These are phyloP conservation scores for Labyrinthula sp. DNA, from an alignment of 352 stramenopile species.

Conservation along the genomic window DNA sequence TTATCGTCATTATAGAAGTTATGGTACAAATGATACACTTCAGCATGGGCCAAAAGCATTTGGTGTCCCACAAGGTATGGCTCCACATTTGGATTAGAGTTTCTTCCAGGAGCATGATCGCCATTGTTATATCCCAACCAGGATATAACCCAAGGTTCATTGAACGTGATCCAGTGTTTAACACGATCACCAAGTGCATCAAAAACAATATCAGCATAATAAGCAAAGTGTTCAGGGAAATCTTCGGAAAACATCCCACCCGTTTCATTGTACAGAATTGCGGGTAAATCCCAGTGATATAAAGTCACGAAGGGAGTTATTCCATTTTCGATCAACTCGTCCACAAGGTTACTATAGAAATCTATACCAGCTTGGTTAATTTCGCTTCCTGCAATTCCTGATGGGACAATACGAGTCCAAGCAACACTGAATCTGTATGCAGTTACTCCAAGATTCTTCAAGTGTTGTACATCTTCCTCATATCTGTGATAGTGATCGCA, in stretches of 20 bases:
- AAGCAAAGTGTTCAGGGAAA: slow-evolving; percentile 46
- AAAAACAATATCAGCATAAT: slow-evolving; percentile 70
- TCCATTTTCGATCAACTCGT: slow-evolving; percentile 45
- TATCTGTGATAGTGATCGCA: slow-evolving; percentile 73
- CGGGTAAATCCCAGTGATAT: slow-evolving; percentile 82
- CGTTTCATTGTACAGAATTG: slow-evolving; percentile 53
- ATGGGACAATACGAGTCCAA: slow-evolving; percentile 66
- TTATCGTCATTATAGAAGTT: slow-evolving; percentile 42
- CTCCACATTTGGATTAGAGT: slow-evolving; percentile 33
- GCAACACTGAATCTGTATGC: slow-evolving; percentile 69
- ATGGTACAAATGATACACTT: slow-evolving; percentile 57
- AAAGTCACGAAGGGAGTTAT: slow-evolving; percentile 74
- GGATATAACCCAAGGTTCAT: slow-evolving; percentile 66
- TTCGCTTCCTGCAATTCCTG: slow-evolving; percentile 36
- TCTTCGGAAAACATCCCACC: slow-evolving; percentile 46
- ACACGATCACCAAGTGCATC: slow-evolving; percentile 63
- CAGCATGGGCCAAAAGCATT: slow-evolving; percentile 62
- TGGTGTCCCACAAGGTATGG: slow-evolving; percentile 62
- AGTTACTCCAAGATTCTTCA: slow-evolving; percentile 62
- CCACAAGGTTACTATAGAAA: slow-evolving; percentile 74
- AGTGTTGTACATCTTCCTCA: slow-evolving; percentile 66
- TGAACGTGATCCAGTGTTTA: slow-evolving; percentile 78
- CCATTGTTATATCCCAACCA: slow-evolving; percentile 59
- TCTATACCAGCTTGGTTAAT: slow-evolving; percentile 60
- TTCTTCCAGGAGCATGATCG: slow-evolving; percentile 49